Evolutionary conservation across 1,284 basidiomycete species (phyloP), one percentile per base, ranked within the genome.

Genomic region (Moesziomyces antarcticus): DNA sequence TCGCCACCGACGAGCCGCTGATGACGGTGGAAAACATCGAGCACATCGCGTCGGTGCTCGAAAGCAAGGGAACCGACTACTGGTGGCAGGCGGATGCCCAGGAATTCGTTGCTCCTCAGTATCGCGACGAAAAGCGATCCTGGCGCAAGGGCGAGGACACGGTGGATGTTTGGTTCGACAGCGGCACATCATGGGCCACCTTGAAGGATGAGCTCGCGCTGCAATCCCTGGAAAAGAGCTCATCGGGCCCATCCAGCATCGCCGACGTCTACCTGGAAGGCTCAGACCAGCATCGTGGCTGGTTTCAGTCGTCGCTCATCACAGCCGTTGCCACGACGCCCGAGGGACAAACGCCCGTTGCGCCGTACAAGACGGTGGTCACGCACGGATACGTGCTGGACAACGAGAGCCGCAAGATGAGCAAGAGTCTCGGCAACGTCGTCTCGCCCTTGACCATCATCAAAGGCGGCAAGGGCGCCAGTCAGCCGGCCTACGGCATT

Each of bases 151-250:
- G 94, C 9, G 90, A 88, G 2, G 97, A 99, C 83, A 99, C 96
- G 0, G 93, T 99, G 88, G 97, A 99, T 83, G 97, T 99, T 4
- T 99, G 97, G 97, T 99, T 99, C 78, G 97, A 99, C 86, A 96
- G 93, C 78, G 97, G 97, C 2, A 91, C 92, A 1, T 94, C 94
- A 1, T 99, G 97, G 97, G 90, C 92, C 1, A 89, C 93, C 85
- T 86, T 97, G 37, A 35, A 80, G 79, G 30, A 87, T 87, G 14
- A 81, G 77, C 49, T 79, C 71, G 50, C 45, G 2, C 33, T 37
- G 18, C 62, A 73, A 10, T 18, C 40, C 3, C 22, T 6, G 25
- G 42, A 7, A 9, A 3, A n/a, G 13, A 21, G 18, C 6, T 6
- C 11, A 24, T 9, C 51, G 21, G n/a, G 50, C 8, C 48, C 21